Percentiles rank a stretch among this genome's conserved stretches.
phyloP scores from a whole-genome alignment of 2,329 filamentous ascomycete genomes.

The Gaeumannomyces tritici region DNA sequence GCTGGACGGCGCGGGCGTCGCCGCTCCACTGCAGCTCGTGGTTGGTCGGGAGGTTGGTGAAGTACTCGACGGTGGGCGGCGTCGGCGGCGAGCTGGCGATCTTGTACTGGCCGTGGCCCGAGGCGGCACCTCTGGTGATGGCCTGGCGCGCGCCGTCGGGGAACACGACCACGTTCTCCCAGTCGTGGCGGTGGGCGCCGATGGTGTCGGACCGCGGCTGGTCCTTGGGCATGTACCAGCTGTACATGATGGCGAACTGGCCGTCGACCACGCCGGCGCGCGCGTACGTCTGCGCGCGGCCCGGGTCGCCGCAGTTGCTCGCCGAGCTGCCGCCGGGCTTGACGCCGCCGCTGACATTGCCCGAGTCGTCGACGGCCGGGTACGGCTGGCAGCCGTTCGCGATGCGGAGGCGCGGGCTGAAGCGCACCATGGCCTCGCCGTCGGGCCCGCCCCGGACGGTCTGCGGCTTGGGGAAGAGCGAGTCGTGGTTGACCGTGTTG shows the following conservation, averaged over 20 bases:
- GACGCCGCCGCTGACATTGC: conserved; percentile 21
- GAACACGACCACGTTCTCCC: conserved; percentile 23
- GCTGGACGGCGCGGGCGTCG: conserved; percentile 19
- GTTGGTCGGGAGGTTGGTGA: conserved; percentile 19
- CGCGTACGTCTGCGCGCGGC: conserved; percentile 24
- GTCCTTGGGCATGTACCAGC: conserved; percentile 35
- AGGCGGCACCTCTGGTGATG: conserved; percentile 23
- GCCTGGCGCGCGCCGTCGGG: conserved; percentile 16
- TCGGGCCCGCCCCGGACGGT: conserved; percentile 14
- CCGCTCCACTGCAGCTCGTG: conserved; percentile 27
- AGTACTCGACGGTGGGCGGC: conserved; percentile 21
- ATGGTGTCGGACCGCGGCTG: conserved; percentile 19
- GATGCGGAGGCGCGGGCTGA: conserved; percentile 15
- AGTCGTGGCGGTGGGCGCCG: conserved; percentile 26
- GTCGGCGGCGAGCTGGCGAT: conserved; percentile 11
- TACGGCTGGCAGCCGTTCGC: conserved; percentile 15
- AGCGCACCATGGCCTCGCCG: conserved; percentile 9
- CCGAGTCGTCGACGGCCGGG: conserved; percentile 11
- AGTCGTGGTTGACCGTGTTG: not conserved
- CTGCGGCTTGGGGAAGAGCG: not conserved
- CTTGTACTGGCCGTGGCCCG: conserved; percentile 23
- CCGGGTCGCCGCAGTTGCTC: conserved; percentile 17
- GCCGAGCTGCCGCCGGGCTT: conserved; percentile 15
- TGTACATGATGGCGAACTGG: conserved; percentile 25
- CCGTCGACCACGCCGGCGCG: conserved; percentile 16